Evolutionary conservation across 345 rosid species (phyloP), one percentile per base, ranked within the genome.

Genomic region (Cardamine resedifolia): DNA sequence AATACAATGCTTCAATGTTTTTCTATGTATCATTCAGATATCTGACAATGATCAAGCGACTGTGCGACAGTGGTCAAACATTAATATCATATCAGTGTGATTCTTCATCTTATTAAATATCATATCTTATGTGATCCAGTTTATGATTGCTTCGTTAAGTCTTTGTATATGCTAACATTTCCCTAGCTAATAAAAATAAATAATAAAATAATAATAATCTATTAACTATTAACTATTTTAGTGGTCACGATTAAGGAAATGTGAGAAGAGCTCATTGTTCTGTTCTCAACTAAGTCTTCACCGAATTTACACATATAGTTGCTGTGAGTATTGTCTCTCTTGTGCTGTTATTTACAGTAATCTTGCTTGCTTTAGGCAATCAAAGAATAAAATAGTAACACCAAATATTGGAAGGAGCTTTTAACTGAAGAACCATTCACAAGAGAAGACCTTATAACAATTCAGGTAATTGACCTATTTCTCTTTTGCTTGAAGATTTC

Each of bases 371-470:
- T 74, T 4, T 41, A 94, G 96, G 98, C 98, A 28, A 77, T 89
- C 71, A 91, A 89, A 81, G 98, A 94, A 65, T 77, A 89, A 56
- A 91, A 91, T 77, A 84, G 91, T 82, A 91, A 89, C 87, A 86
- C 90, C 49, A 94, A 89, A 80, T 89, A 88, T 77, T 91, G 91
- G 95, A 91, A 81, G 75, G 97, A 91, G 78, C 89, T 94, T 49
- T 83, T 90, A 7, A 94, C 96, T 5, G 98, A 94, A 43, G 95
- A 85, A 74, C 85, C 90, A 16, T 91, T 89, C 79, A 77, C 85
- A 18, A 87, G 81, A 79, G 88, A 84, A 15, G 96, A 91, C 73
- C 82, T 94, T 53, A 85, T 90, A 76, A 86, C 90, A 51, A 85
- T 92, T 77, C 97, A 88, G 88, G 98, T 89, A 50, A 53, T 53